Conservation (phyloP, 257 asterid genomes). For the Agastache rugosa region DNA sequence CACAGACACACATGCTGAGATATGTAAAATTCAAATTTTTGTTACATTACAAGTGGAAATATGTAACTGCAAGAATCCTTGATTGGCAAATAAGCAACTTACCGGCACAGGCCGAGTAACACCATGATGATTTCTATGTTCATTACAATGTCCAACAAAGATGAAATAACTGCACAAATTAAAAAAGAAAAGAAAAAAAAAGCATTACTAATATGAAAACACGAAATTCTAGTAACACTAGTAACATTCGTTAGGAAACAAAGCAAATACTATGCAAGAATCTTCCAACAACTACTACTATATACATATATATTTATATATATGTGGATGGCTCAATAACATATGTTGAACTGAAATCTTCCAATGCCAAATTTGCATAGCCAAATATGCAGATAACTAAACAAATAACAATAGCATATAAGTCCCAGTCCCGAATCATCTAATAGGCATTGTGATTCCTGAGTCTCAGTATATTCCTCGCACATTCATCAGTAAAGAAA, state of each 20-base stretch:
- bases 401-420: not conserved
- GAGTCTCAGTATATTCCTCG: constrained; percentile 5
- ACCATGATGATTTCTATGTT: constrained; percentile 45
- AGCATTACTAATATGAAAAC: constrained; percentile 2
- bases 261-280: constrained; percentile 1
- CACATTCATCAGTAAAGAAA: not conserved
- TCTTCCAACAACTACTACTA: constrained; percentile 16
- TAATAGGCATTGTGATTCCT: not conserved
- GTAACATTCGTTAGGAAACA: not conserved
- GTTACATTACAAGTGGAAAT: not conserved
- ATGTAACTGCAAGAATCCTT: constrained; percentile 10
- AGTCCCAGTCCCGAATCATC: not conserved
- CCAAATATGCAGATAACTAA: constrained; percentile 21
- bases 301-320: too few relatives aligned
- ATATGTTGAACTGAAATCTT: not conserved
- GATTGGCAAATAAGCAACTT: constrained; percentile 34
- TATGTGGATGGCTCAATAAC: not conserved
- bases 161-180: constrained; percentile 47
- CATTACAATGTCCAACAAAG: constrained; percentile 45
- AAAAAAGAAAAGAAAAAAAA: not conserved
- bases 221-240: not conserved
- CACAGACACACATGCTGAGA: not conserved
- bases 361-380: not conserved
- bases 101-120: constrained; percentile 52
- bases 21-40: not conserved